Base-by-base conservation (phyloP, 2,329 filamentous ascomycete genomes). In the Graphilbum fragrans region DNA sequence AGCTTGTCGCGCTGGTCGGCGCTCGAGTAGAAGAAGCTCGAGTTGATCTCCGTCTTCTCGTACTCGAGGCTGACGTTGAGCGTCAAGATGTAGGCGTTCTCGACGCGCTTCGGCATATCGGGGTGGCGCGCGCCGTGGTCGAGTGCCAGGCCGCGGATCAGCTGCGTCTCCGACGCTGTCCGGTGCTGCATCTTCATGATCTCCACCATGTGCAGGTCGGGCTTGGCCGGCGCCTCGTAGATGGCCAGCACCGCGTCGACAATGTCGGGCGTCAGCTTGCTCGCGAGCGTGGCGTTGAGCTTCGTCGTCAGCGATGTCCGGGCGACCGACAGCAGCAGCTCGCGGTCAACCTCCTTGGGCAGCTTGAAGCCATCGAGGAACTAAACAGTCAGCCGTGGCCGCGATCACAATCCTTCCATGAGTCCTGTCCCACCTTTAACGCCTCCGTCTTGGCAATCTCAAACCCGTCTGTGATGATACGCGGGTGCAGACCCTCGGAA, bases 141-240 rank as follows among this genome's bases (percentile, higher is more conserved):
- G 46, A 98, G 69, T 10, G 86, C 92, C 44, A 98, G 72, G 45
- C 92, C 92, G 50, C 84, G 80, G 61, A 98, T 95, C 45, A 98
- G 77, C 63, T 94, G 87, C 43, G 92, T 98, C 62, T 98, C 92
- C 25, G 92, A 86, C 45, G 90, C 88, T 40, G 86, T 87, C 53
- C 90, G 84, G 69, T 98, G 92, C 68, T 98, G 92, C 90, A 98
- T 96, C 62, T 94, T 96, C 92, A 98, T 98, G 55, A 98, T 96
- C 66, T 98, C 92, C 51, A 98, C 75, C 92, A 98, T 98, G 70
- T 96, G 90, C 56, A 98, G 65, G 65, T 98, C 92, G 43, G 93
- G 93, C 69, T 96, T 96, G 48, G 77, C 79, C 21, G 86, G 86
- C 17, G 85, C 70, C 60, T 87, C 75, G 69, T 95, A 88, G 60